phyloP scores from a whole-genome alignment of 768 basidiomycete genomes.

The Calocera viscosa region DNA sequence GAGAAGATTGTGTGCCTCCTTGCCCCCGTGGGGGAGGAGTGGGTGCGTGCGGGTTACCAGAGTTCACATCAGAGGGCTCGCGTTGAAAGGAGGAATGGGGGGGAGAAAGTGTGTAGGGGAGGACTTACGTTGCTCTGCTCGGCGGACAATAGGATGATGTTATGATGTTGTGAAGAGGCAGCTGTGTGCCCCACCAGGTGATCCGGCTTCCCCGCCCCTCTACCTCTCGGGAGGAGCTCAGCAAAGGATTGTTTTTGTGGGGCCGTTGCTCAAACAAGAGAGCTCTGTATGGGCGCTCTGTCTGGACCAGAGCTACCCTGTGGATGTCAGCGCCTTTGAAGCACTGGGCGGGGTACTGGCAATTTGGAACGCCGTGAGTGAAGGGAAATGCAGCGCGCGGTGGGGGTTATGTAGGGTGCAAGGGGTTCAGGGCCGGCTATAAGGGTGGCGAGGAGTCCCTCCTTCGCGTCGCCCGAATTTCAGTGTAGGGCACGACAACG shows the following conservation, averaged over 20 bases:
- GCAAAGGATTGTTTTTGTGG: constrained; percentile 17
- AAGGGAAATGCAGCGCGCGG: neutral
- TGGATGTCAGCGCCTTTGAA: neutral
- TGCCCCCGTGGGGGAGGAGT: neutral
- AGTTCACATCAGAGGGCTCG: constrained; percentile 15
- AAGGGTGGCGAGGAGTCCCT: neutral
- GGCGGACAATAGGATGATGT: neutral
- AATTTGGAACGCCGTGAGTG: constrained; percentile 15
- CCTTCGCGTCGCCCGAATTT: too few species aligned
- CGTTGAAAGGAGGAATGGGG: neutral
- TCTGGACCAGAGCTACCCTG: constrained; percentile 13
- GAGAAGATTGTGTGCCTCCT: neutral
- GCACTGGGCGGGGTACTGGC: constrained; percentile 10
- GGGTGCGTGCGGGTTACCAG: constrained; percentile 19
- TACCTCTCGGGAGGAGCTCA: constrained; percentile 15
- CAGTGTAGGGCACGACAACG: too few species aligned
- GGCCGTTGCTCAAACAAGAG: neutral
- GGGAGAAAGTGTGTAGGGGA: neutral
- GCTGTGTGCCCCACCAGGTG: constrained; percentile 15
- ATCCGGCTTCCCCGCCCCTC: constrained; percentile 17
- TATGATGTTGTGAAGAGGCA: neutral
- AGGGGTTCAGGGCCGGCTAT: neutral
- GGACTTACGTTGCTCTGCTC: neutral
- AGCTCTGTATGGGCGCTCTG: constrained; percentile 12
- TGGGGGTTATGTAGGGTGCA: neutral